Evolutionary conservation across 192 early-diverging fungal genomes (phyloP).

Genomic region (Radiomyces spectabilis): DNA sequence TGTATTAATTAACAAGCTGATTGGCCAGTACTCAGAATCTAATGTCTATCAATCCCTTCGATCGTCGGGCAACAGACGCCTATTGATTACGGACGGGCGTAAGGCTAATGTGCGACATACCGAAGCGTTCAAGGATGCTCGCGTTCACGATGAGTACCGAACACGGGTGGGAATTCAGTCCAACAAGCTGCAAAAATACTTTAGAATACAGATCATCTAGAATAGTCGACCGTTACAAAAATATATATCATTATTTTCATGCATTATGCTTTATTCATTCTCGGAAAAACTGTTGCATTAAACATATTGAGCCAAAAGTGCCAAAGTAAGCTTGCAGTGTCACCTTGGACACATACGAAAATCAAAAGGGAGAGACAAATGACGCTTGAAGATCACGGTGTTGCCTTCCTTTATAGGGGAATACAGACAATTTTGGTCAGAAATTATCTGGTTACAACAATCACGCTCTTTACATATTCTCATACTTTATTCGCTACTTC

Average conservation of each 20-base stretch:
- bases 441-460: too few relatives aligned
- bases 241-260: not conserved
- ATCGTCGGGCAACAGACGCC: not conserved
- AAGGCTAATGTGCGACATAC: conserved; percentile 7
- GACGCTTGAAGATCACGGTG: not conserved
- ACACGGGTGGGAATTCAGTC: conserved; percentile 60
- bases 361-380: not conserved
- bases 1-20: conserved; percentile 70
- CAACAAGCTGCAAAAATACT: conserved; percentile 86
- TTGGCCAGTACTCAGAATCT: conserved; percentile 58
- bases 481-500: too few relatives aligned
- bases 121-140: conserved; percentile 52
- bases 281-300: not conserved
- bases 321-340: too few relatives aligned
- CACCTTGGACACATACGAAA: not conserved
- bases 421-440: too few relatives aligned
- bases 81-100: conserved; percentile 25
- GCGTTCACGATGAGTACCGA: conserved; percentile 53
- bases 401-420: too few relatives aligned
- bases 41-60: conserved; percentile 35
- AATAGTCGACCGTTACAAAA: too few relatives aligned
- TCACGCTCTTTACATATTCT: too few relatives aligned
- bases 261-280: not conserved
- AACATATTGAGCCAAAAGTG: too few relatives aligned
- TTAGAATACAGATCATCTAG: conserved; percentile 74